phyloP scores from a whole-genome alignment of 2,329 filamentous ascomycete species.

The Cladosporium oxysporum region DNA sequence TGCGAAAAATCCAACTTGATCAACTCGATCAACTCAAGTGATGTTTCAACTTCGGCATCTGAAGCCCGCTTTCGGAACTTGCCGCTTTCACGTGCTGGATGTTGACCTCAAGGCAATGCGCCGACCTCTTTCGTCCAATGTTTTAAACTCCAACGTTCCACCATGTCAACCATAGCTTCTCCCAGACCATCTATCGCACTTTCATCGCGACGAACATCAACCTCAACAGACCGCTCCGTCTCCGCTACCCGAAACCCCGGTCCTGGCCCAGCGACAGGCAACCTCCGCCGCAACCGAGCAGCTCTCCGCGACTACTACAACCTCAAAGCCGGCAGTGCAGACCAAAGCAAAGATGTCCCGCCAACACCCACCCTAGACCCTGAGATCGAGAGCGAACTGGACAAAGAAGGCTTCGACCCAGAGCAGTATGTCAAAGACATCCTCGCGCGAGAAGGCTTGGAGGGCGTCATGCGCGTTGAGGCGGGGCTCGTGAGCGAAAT shows the following conservation, averaged over 20 bases:
- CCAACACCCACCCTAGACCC: conserved; percentile 48
- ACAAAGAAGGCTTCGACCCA: conserved; percentile 70
- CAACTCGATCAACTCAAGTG: background rate
- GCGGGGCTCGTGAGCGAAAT: conserved; percentile 75
- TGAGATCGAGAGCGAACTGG: conserved; percentile 70
- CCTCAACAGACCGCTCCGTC: conserved; percentile 50
- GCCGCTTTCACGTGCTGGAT: conserved; percentile 11
- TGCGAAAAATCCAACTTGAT: background rate
- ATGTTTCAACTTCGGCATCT: background rate
- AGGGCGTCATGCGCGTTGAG: conserved; percentile 70
- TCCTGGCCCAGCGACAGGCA: conserved; percentile 36
- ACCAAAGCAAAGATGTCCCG: conserved; percentile 30
- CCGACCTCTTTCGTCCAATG: background rate
- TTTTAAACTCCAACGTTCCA: background rate
- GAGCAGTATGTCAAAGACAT: conserved; percentile 66
- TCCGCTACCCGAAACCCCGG: conserved; percentile 39
- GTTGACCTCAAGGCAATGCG: background rate
- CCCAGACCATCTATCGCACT: conserved; percentile 61
- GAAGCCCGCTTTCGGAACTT: conserved; percentile 12
- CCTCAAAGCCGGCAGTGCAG: conserved; percentile 54
- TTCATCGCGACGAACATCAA: conserved; percentile 71
- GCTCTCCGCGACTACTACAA: conserved; percentile 96
- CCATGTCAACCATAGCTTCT: conserved; percentile 62
- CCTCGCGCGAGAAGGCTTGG: conserved; percentile 63
- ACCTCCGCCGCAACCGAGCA: conserved; percentile 69